Evolutionary conservation across 352 stramenopile genomes (phyloP), one percentile per base, ranked within the genome.

Genomic region (Phytophthora litchii): DNA sequence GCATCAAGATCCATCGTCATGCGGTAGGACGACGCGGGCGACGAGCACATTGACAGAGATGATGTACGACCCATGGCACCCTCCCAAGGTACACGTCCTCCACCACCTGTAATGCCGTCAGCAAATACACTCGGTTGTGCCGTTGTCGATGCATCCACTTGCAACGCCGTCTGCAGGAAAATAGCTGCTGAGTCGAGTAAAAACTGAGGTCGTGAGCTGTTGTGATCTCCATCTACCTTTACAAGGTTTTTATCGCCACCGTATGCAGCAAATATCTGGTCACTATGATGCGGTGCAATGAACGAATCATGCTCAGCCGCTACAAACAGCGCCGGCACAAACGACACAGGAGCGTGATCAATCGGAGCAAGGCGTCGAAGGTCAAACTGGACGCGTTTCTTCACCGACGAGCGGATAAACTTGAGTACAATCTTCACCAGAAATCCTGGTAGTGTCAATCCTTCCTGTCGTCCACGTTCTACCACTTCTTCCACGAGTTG

Each of bases 241-340:
- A 99, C 94, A 3, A 99, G 69, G 64, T 99, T 99, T 69, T 99
- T 99, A 76, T 99, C 96, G 12, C 97, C 97, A 1, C 91, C 96
- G 64, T 99, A 99, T 38, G 86, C 80, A 13, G 70, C 83, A 70
- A 76, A 92, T 11, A 93, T 74, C 52, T 85, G 72, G 35, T 91
- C 80, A 43, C 83, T 94, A 54, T 98, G 92, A 47, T 97, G 85
- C 10, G 88, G 85, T 6, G 60, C 72, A 34, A 98, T 91, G 70
- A 99, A 99, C 38, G 98, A 89, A 76, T 99, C 97, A 41, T 97
- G 84, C 47, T 97, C 84, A 5, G 90, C 97, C 3, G 95, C 95
- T 4, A 94, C 80, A 76, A 99, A 99, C 13, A 99, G 78, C 25
- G 96, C 97, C 0, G 97, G 97, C 17, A 99, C 96, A 64, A 98